phyloP scores from a whole-genome alignment of 352 stramenopile genomes.

The Globisporangium okanoganense region DNA sequence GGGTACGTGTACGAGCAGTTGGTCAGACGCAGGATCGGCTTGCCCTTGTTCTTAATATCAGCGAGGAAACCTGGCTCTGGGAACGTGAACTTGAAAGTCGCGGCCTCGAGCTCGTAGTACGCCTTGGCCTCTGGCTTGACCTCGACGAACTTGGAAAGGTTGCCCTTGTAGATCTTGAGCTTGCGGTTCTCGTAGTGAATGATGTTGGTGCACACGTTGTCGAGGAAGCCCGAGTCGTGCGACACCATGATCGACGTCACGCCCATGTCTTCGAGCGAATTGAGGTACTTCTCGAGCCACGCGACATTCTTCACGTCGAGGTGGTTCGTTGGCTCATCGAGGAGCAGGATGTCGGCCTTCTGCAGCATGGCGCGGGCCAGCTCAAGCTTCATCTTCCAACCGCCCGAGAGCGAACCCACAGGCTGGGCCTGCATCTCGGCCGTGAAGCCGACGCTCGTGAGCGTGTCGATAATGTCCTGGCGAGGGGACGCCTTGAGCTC shows the following conservation, averaged over 20 bases:
- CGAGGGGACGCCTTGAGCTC: slow-evolving; percentile 89
- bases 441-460: slow-evolving; percentile 93
- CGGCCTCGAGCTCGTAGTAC: slow-evolving; percentile 86
- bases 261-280: slow-evolving; percentile 58
- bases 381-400: slow-evolving; percentile 95
- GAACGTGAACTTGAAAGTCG: slow-evolving; percentile 86
- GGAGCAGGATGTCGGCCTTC: slow-evolving; percentile 94
- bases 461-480: slow-evolving; percentile 90
- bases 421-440: slow-evolving; percentile 90
- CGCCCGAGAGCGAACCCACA: slow-evolving; percentile 93
- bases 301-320: slow-evolving; percentile 92
- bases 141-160: slow-evolving; percentile 83
- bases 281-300: slow-evolving; percentile 92
- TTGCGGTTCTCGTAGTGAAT: slow-evolving; percentile 96
- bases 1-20: slow-evolving; percentile 87
- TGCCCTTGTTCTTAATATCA: slow-evolving; percentile 90
- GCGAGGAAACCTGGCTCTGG: slow-evolving; percentile 85
- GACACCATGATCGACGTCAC: slow-evolving; percentile 94
- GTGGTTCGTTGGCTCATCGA: slow-evolving; percentile 96
- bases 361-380: slow-evolving; percentile 93
- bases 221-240: slow-evolving; percentile 97
- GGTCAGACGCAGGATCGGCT: slow-evolving; percentile 87
- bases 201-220: slow-evolving; percentile 97
- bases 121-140: slow-evolving; percentile 85
- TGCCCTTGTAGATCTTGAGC: slow-evolving; percentile 88